Evolutionary conservation across 345 rosid genomes (phyloP), one percentile per base, ranked within the genome.

Genomic region (Anastatica hierochuntica): DNA sequence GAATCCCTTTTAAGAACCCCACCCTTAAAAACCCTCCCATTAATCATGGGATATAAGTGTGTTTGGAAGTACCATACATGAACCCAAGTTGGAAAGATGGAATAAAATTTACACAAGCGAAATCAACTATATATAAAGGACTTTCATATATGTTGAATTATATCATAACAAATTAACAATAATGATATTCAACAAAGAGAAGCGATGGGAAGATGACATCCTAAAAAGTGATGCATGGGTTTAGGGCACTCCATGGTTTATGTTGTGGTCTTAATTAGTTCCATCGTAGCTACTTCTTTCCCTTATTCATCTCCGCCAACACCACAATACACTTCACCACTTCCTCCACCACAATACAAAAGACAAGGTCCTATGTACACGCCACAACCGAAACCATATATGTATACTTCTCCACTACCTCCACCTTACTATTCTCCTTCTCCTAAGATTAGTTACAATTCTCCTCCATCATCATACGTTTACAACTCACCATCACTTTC

Each of bases 51-150:
- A n/a, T n/a, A n/a, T 27, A 37, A 10, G 29, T 37, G 11, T n/a
- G 29, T 39, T 47, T 10, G n/a, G 15, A 48, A 38, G 55, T 58
- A 55, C 63, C 47, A 27, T n/a, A 18, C 56, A 59, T 48, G 64
- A 38, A 48, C 23, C 33, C 48, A 59, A 59, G 39, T 59, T 14
- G 49, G 46, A 8, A 27, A 30, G 19, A 38, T 47, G 29, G 20
- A 27, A 60, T 14, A 30, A 36, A 17, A 40, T 14, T 35, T 44
- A n/a, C 1, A 10, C 23, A 48, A n/a, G n/a, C 2, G 7, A 24
- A 10, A 30, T 3, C 7, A 0, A 27, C 4, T 39, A 48, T 48
- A 34, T 19, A 59, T 48, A 49, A 27, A 27, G 41, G n/a, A 10
- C 7, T 16, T 38, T 18, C 56, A 29, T 29, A n/a, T n/a, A n/a